Conservation (phyloP, 257 asterid genomes). For the Orobanche coerulescens region DNA sequence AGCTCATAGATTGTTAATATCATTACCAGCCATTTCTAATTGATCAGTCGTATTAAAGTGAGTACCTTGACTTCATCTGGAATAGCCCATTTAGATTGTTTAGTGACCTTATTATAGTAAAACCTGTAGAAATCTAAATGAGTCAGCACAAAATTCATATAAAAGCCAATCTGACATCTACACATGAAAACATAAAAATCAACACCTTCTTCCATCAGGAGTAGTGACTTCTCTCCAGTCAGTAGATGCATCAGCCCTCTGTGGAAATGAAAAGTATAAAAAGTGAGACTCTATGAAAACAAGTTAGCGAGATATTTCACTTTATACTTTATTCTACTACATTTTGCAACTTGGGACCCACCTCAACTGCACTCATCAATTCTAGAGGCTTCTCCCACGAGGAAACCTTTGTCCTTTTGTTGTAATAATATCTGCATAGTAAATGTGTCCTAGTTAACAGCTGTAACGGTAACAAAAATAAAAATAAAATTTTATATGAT, state of each 20-base stretch:
- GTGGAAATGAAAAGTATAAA: slow-evolving; percentile 31
- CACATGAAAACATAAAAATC: slow-evolving; percentile 8
- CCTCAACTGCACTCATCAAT: slow-evolving; percentile 77
- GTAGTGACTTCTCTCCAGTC: slow-evolving; percentile 81
- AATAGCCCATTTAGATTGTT: slow-evolving; percentile 70
- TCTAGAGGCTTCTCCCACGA: slow-evolving; percentile 89
- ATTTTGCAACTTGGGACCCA: slow-evolving; percentile 23
- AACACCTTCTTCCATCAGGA: slow-evolving; percentile 75
- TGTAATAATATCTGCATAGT: slow-evolving; percentile 65
- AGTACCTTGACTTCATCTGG: slow-evolving; percentile 90
- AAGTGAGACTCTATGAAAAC: neutral
- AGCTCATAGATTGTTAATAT: neutral
- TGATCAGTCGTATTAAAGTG: slow-evolving; percentile 22
- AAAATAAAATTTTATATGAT: neutral
- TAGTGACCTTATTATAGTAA: slow-evolving; percentile 62
- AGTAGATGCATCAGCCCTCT: slow-evolving; percentile 95
- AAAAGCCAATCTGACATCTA: slow-evolving; percentile 8
- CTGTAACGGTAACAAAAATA: neutral
- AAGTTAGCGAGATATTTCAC: neutral
- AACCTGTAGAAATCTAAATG: slow-evolving; percentile 35
- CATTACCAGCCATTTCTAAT: slow-evolving; percentile 14
- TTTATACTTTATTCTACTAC: neutral
- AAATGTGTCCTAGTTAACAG: slow-evolving; percentile 2
- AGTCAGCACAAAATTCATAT: slow-evolving; percentile 18
- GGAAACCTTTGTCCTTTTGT: slow-evolving; percentile 59